A percentile compares a stretch with the other conserved stretches of the same genome.
phyloP scores from a whole-genome alignment of 179 eudicot genomes.

The Camellia oleifera region DNA sequence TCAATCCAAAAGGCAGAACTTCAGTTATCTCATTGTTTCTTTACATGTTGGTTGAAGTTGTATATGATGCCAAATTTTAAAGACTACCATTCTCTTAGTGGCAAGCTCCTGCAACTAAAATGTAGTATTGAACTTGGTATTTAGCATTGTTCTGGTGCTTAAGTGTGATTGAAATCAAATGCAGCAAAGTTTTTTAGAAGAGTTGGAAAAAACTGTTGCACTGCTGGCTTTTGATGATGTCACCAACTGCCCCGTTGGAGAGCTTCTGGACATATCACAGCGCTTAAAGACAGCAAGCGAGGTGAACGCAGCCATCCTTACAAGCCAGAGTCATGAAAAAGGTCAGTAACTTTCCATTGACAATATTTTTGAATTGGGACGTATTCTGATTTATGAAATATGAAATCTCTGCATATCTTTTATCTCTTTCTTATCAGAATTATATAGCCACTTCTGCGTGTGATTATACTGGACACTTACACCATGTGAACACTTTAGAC shows the following conservation, averaged over 20 bases:
- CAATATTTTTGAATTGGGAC: too few species aligned
- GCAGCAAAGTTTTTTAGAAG: conserved; percentile 89
- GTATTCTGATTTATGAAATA: too few species aligned
- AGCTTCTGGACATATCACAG: conserved; percentile 84
- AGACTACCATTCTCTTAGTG: background rate
- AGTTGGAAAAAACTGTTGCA: conserved; percentile 90
- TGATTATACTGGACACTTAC: too few species aligned
- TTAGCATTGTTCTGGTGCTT: conserved; percentile 9
- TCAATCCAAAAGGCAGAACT: background rate
- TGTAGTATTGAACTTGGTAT: background rate
- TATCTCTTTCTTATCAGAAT: too few species aligned
- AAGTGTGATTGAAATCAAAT: background rate
- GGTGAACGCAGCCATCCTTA: conserved; percentile 96
- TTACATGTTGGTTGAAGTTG: conserved; percentile 1
- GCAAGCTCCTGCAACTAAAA: background rate
- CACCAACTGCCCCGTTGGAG: conserved; percentile 72
- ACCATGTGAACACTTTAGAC: too few species aligned
- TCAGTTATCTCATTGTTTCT: background rate
- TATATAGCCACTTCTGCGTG: too few species aligned
- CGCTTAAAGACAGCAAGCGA: conserved; percentile 96
- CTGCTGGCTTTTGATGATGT: conserved; percentile 94
- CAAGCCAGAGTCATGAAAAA: conserved; percentile 98
- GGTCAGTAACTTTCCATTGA: conserved; percentile 35
- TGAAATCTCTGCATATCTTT: too few species aligned
- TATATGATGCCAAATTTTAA: background rate